Percentiles rank a stretch among this genome's conserved stretches.
Evolutionary conservation across 768 basidiomycete species (phyloP).

Genomic region (Pluteus cervinus): DNA sequence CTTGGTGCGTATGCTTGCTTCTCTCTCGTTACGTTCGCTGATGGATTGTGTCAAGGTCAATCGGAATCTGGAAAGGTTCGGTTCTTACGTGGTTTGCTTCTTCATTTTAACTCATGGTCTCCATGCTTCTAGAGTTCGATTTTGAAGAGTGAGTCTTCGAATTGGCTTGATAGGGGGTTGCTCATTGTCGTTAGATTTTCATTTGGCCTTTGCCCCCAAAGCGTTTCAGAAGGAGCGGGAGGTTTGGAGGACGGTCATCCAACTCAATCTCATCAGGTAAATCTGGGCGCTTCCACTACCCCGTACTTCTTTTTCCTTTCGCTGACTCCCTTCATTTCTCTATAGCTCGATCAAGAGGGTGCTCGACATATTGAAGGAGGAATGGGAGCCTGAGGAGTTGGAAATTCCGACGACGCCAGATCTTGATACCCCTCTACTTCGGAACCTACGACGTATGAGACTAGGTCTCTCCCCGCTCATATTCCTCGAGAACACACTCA

Average conservation of each 20-base stretch:
- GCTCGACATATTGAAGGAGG: slow-evolving; percentile 45
- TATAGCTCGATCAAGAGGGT: slow-evolving; percentile 53
- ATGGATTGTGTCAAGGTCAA: slow-evolving; percentile 33
- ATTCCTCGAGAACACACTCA: slow-evolving; percentile 47
- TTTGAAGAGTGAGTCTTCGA: slow-evolving; percentile 32
- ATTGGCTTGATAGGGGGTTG: slow-evolving; percentile 1
- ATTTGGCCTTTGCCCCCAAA: slow-evolving; percentile 56
- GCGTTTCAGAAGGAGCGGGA: slow-evolving; percentile 52
- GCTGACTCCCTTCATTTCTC: not conserved
- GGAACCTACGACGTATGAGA: slow-evolving; percentile 25
- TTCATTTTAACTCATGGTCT: not conserved
- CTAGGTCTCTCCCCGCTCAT: slow-evolving; percentile 42
- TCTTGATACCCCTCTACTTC: slow-evolving; percentile 13
- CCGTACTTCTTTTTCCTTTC: not conserved
- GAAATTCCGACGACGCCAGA: slow-evolving; percentile 4
- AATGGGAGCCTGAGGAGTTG: slow-evolving; percentile 24
- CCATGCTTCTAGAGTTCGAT: slow-evolving; percentile 34
- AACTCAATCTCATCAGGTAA: slow-evolving; percentile 64
- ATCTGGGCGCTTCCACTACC: slow-evolving; percentile 4
- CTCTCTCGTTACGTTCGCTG: not conserved
- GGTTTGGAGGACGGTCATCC: slow-evolving; percentile 60
- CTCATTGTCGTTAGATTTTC: slow-evolving; percentile 44
- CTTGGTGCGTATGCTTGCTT: slow-evolving; percentile 32
- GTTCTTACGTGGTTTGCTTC: not conserved
- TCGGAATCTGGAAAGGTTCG: slow-evolving; percentile 53